A percentile compares a stretch with the other conserved stretches of the same genome.
These are phyloP conservation scores for Macrotyloma uniflorum DNA, from an alignment of 306 rosid species.

Conservation along the genomic window DNA sequence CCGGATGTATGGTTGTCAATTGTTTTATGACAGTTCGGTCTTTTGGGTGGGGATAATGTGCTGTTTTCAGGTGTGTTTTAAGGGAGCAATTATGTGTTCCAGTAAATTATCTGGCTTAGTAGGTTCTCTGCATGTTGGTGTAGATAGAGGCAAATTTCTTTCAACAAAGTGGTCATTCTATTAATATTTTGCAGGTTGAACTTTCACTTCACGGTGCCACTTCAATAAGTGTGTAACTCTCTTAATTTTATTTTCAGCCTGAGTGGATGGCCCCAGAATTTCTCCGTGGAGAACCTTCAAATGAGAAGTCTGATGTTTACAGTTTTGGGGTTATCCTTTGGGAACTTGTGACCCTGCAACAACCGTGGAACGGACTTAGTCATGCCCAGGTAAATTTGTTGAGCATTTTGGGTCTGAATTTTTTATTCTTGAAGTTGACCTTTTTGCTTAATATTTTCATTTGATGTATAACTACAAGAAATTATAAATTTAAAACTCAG, in stretches of 20 bases:
- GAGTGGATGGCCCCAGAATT: slow-evolving; percentile 99
- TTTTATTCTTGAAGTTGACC: background rate
- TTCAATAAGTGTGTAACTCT: slow-evolving; percentile 57
- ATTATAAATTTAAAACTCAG: background rate
- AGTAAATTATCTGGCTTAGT: slow-evolving; percentile 6
- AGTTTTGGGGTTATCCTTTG: slow-evolving; percentile 94
- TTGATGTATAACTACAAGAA: background rate
- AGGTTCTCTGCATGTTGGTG: slow-evolving; percentile 17
- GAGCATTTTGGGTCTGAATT: slow-evolving; percentile 16
- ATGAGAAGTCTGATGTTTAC: slow-evolving; percentile 94
- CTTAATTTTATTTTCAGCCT: slow-evolving; percentile 82
- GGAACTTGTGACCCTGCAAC: slow-evolving; percentile 90
- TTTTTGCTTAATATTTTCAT: background rate
- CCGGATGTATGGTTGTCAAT: background rate
- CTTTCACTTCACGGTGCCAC: slow-evolving; percentile 53
- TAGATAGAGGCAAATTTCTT: slow-evolving; percentile 29
- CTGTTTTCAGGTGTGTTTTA: background rate
- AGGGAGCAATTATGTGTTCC: slow-evolving; percentile 1
- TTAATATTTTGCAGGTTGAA: slow-evolving; percentile 59
- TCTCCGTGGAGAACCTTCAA: slow-evolving; percentile 96
- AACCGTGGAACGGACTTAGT: slow-evolving; percentile 93
- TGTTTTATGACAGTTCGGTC: slow-evolving; percentile 7
- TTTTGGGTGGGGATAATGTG: background rate
- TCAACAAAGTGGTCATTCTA: slow-evolving; percentile 41
- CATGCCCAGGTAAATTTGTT: slow-evolving; percentile 77